These are phyloP conservation scores for Fusarium liriodendri DNA, from an alignment of 2,329 filamentous ascomycete genomes.

Conservation along the genomic window DNA sequence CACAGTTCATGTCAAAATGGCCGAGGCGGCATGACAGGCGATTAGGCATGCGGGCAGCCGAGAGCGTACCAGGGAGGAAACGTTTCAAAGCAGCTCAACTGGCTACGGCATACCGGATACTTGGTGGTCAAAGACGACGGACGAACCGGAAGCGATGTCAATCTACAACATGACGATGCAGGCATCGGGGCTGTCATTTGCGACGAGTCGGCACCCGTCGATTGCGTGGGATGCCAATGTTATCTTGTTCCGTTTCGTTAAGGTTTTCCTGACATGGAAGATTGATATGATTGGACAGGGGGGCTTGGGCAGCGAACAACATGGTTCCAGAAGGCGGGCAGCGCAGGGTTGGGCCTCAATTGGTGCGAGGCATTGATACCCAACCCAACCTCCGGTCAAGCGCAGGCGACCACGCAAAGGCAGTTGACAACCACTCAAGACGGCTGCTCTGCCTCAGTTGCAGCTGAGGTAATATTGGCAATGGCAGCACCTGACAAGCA, in stretches of 20 bases:
- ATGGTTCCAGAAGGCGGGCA: conserved; percentile 35
- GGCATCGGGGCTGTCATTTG: conserved; percentile 17
- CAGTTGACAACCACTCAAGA: conserved; percentile 22
- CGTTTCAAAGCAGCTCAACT: neutral
- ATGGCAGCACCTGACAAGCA: conserved; percentile 35
- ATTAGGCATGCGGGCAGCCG: conserved; percentile 32
- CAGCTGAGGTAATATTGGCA: conserved; percentile 40
- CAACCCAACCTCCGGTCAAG: conserved; percentile 44
- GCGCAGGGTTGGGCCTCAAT: conserved; percentile 50
- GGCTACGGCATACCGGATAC: neutral
- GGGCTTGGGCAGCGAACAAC: conserved; percentile 41
- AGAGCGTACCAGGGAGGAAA: conserved; percentile 15
- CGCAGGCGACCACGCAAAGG: conserved; percentile 7
- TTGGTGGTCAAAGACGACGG: conserved; percentile 1
- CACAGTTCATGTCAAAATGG: conserved; percentile 37
- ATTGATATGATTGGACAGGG: conserved; percentile 39
- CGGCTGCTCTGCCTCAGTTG: conserved; percentile 28
- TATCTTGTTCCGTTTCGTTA: conserved; percentile 17
- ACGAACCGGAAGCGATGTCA: conserved; percentile 20
- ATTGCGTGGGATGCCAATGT: conserved; percentile 29
- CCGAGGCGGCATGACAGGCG: conserved; percentile 25
- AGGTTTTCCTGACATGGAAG: conserved; percentile 3
- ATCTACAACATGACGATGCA: conserved; percentile 22
- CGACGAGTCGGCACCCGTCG: conserved; percentile 15
- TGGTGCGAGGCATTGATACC: conserved; percentile 54